Conservation (phyloP, 2,329 filamentous ascomycete genomes). For the Nannizzia gypsea region DNA sequence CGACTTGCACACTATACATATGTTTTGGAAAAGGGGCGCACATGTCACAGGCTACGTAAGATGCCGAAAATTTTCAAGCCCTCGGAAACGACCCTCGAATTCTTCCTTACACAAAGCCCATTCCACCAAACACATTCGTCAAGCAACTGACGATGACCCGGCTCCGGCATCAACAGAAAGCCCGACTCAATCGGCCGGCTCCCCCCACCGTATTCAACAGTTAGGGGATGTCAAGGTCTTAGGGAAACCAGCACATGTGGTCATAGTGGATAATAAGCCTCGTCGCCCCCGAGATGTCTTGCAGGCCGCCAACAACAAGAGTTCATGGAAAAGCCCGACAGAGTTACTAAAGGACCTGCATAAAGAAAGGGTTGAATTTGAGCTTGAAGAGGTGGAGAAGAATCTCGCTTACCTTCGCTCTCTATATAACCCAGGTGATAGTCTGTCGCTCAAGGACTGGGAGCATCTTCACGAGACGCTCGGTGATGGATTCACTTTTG, state of each 20-base stretch:
- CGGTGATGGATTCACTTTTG: constrained; percentile 24
- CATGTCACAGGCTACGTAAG: neutral
- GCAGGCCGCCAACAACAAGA: neutral
- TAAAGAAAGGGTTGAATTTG: constrained; percentile 7
- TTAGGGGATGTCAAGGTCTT: neutral
- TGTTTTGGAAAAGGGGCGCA: constrained; percentile 2
- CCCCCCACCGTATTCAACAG: neutral
- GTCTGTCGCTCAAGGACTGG: constrained; percentile 21
- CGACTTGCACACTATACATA: neutral
- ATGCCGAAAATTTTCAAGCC: neutral
- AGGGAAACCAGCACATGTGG: constrained; percentile 8
- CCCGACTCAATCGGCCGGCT: neutral
- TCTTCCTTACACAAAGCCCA: neutral
- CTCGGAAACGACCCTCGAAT: neutral
- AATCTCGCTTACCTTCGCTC: constrained; percentile 22
- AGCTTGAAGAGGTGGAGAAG: constrained; percentile 13
- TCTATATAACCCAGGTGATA: constrained; percentile 18
- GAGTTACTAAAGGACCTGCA: constrained; percentile 13
- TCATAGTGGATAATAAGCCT: constrained; percentile 7
- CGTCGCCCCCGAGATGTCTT: neutral
- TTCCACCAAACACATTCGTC: neutral
- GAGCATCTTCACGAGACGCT: constrained; percentile 22
- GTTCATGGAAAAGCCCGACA: constrained; percentile 7
- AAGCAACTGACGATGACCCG: neutral
- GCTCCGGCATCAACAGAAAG: neutral